Base-by-base conservation (phyloP, 1,284 basidiomycete genomes). In the Apiotrichum akiyoshidainum region DNA sequence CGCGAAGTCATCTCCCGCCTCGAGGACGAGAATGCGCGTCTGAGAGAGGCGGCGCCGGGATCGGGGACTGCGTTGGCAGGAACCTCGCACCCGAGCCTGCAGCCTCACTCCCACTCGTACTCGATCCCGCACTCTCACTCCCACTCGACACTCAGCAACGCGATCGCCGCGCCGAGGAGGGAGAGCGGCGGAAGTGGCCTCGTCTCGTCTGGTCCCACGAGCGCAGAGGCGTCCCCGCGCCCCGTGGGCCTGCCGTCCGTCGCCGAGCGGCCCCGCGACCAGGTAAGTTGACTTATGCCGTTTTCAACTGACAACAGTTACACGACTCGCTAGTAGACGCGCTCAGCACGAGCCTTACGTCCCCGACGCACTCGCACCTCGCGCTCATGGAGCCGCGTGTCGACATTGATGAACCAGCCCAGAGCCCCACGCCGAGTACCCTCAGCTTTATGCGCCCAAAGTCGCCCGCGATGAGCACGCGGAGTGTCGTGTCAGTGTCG, bases 1-100 rank as follows among this genome's bases (percentile, higher is more conserved):
- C 60, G 61, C 21, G 74, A 74, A 48, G 57, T 59, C 2, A 61
- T 72, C 5, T 64, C 56, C 17, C 56, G 55, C 44, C 58, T 76
- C 12, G 66, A 72, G 51, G 55, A 59, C 22, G 73, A 76, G 67
- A 76, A 76, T 52, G 66, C 59, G 46, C 19, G 35, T 22, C 51
- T 73, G 35, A 44, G 63, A 31, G 26, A 31, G 26, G 26, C 26
- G 26, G 26, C 26, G 26, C 26, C 26, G 7, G 26, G 26, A 31
- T 31, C 26, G 26, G 26, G 26, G 26, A 31, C 26, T 31, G 26
- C 26, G 26, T 31, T 7, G 26, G 26, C 26, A 4, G 26, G 26
- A 31, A 31, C 26, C 26, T 31, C 26, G 26, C 26, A 31, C 26
- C 26, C 26, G 26, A 31, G 7, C 26, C 4, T 31, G 26, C 26